A percentile compares a stretch with the other conserved stretches of the same genome.
Conservation (phyloP, 192 early-diverging fungal species). For the Funneliformis mosseae region DNA sequence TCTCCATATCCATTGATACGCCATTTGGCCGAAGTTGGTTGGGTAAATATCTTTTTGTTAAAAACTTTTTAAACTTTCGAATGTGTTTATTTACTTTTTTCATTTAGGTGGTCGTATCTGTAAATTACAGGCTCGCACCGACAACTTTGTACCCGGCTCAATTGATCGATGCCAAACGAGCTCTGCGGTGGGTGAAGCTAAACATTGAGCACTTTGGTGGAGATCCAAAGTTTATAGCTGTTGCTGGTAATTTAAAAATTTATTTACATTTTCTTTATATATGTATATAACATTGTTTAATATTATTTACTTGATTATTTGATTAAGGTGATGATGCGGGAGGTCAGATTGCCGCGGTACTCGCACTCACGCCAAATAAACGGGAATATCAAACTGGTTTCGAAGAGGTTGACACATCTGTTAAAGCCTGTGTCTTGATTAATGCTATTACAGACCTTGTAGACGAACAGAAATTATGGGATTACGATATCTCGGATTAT, state of each 20-base stretch:
- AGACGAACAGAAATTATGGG: conserved; percentile 44
- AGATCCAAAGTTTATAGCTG: conserved; percentile 62
- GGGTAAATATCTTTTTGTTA: neutral
- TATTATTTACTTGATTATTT: neutral
- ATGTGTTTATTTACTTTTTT: conserved; percentile 4
- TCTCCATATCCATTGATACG: conserved; percentile 25
- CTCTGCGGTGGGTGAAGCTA: conserved; percentile 66
- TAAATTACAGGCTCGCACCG: conserved; percentile 58
- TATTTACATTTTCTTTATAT: neutral
- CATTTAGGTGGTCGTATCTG: conserved; percentile 61
- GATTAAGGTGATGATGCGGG: conserved; percentile 48
- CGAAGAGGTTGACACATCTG: conserved; percentile 58
- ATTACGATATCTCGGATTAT: conserved; percentile 33
- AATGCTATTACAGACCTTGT: conserved; percentile 54
- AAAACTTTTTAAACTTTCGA: neutral
- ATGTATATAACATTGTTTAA: neutral
- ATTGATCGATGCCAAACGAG: conserved; percentile 68
- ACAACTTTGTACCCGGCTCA: conserved; percentile 56
- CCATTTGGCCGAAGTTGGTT: conserved; percentile 28
- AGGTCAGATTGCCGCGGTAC: conserved; percentile 58
- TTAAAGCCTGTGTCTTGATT: conserved; percentile 57
- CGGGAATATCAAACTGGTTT: conserved; percentile 57
- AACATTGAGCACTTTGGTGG: conserved; percentile 65
- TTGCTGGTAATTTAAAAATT: conserved; percentile 45
- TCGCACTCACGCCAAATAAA: conserved; percentile 55